Evolutionary conservation across 1,139 yeast genomes (phyloP), one percentile per base, ranked within the genome.

Genomic region (Kodamaea suecica): DNA sequence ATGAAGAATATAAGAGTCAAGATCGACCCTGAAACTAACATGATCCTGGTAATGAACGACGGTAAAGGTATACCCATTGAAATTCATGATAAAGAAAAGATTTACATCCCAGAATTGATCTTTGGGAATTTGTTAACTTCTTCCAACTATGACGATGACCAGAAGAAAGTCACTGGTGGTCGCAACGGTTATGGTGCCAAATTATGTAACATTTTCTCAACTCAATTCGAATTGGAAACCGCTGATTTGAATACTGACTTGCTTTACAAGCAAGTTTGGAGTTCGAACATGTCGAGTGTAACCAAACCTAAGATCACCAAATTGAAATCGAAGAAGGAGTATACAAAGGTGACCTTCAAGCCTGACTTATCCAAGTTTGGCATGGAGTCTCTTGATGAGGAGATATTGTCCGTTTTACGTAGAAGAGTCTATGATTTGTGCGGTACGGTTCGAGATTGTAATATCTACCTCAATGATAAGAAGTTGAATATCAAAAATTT

Each of bases 121-220:
- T 94, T 94, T 60, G 99, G 99, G 40, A 88, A 92, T 54, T 74
- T 94, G 44, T 74, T 94, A 49, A 94, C 98, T 0, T 90, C 97
- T 2, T 86, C 96, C 23, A 94, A 94, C 60, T 94, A 94, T 59
- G 96, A 94, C 56, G 98, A 94, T 56, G 79, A 92, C 45, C 84
- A 92, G 53, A 86, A 85, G 63, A 94, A 94, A 59, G 97, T 94
- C 17, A 87, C 96, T 2, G 99, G 98, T 67, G 99, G 99, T 61
- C 79, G 99, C 70, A 94, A 94, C 57, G 98, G 98, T 46, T 94
- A 79, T 57, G 99, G 99, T 61, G 98, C 99, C 32, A 94, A 94
- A 57, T 68, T 70, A 40, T 94, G 59, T 86, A 95, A 73, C 84
- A 94, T 63, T 85, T 94, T 49, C 87, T 88, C 97, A 15, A 84